These are phyloP conservation scores for Candida insectorum DNA, from an alignment of 805 yeast genomes.

Conservation along the genomic window DNA sequence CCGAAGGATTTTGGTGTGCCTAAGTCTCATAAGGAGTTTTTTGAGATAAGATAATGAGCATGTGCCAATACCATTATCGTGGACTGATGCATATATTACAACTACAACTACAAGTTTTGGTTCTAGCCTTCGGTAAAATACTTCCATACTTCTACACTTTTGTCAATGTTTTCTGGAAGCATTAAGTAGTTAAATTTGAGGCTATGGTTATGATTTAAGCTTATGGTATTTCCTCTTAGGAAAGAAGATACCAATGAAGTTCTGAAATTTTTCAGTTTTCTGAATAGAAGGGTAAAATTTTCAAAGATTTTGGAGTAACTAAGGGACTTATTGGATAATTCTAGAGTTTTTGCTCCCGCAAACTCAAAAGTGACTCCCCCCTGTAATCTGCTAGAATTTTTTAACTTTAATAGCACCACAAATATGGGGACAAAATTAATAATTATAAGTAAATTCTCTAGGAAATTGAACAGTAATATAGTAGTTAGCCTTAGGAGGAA, in stretches of 20 bases:
- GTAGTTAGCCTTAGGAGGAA: slow-evolving; percentile 55
- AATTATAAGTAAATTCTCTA: slow-evolving; percentile 60
- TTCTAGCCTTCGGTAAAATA: slow-evolving; percentile 9
- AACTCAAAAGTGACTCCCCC: slow-evolving; percentile 45
- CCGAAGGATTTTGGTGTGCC: no score
- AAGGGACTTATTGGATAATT: slow-evolving; percentile 35
- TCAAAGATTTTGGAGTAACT: slow-evolving; percentile 32
- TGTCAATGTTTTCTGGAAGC: slow-evolving; percentile 30
- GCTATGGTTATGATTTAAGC: slow-evolving; percentile 20
- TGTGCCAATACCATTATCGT: no score
- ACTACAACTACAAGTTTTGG: no score
- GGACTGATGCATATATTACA: no score
- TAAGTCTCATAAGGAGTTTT: no score
- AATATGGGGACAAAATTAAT: slow-evolving; percentile 86
- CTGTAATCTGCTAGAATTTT: slow-evolving; percentile 66
- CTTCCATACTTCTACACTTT: slow-evolving; percentile 25
- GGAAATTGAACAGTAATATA: slow-evolving; percentile 43
- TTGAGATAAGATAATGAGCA: no score
- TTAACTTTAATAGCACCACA: slow-evolving; percentile 71
- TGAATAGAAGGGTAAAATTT: slow-evolving; percentile 28
- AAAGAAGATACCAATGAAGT: slow-evolving; percentile 20
- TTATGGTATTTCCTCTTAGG: slow-evolving; percentile 23
- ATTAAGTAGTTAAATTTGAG: slow-evolving; percentile 32
- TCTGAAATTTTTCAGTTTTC: slow-evolving; percentile 26
- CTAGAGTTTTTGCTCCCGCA: slow-evolving; percentile 15